These are phyloP conservation scores for Pulicaria dysenterica DNA, from an alignment of 129 eudicot species.

Conservation along the genomic window DNA sequence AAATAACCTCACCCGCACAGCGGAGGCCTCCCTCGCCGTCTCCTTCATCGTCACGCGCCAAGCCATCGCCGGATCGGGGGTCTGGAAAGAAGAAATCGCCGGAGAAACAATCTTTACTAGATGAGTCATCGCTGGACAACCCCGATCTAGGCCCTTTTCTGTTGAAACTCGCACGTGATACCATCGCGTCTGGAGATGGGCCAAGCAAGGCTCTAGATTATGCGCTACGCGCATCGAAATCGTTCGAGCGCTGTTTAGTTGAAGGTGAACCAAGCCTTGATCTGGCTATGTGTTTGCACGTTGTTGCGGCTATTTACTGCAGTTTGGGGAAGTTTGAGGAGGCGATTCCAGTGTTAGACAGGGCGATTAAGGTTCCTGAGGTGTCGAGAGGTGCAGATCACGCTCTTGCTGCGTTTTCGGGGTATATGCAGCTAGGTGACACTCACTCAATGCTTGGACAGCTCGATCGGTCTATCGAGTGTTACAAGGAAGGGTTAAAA, in stretches of 20 bases:
- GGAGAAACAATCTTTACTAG: slow-evolving; percentile 46
- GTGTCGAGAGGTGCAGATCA: slow-evolving; percentile 83
- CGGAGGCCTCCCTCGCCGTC: slow-evolving; percentile 82
- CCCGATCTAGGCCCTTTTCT: slow-evolving; percentile 98
- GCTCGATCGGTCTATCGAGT: slow-evolving; percentile 83
- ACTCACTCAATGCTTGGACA: slow-evolving; percentile 93
- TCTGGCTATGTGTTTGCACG: slow-evolving; percentile 96
- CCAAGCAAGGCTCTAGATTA: slow-evolving; percentile 89
- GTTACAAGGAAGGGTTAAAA: slow-evolving; percentile 84
- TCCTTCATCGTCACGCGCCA: slow-evolving; percentile 92
- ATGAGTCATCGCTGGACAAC: slow-evolving; percentile 76
- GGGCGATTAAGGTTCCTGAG: slow-evolving; percentile 90
- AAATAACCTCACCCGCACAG: slow-evolving; percentile 58
- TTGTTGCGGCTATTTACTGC: slow-evolving; percentile 95
- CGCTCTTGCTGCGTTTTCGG: slow-evolving; percentile 91
- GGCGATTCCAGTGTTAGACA: slow-evolving; percentile 89
- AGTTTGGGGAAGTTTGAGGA: slow-evolving; percentile 93
- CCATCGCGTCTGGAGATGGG: slow-evolving; percentile 93
- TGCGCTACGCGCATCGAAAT: slow-evolving; percentile 85
- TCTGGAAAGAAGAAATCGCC: slow-evolving; percentile 91
- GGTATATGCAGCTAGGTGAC: slow-evolving; percentile 95
- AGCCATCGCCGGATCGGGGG: slow-evolving; percentile 92
- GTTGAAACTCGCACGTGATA: slow-evolving; percentile 84
- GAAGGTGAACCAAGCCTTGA: slow-evolving; percentile 91
- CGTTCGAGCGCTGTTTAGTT: slow-evolving; percentile 74